Percentiles rank a stretch among this genome's conserved stretches.
phyloP scores from a whole-genome alignment of 257 asterid genomes.

The Datura wrightii region DNA sequence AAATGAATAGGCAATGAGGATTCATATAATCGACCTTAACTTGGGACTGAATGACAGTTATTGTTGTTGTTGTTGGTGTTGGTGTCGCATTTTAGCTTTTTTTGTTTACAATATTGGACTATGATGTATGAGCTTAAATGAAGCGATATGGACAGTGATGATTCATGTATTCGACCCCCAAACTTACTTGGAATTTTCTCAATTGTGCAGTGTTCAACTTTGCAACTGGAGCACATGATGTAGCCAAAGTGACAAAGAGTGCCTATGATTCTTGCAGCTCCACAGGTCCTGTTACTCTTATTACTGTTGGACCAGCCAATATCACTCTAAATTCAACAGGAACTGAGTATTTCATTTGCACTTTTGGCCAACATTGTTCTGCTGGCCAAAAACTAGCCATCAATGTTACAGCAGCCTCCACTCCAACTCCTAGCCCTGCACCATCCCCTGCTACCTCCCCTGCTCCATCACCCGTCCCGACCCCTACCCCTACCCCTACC shows the following conservation, averaged over 20 bases:
- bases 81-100: not conserved
- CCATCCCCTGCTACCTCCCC: conserved; percentile 37
- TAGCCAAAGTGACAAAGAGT: conserved; percentile 57
- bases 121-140: not conserved
- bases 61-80: not conserved
- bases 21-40: not conserved
- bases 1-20: not conserved
- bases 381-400: conserved; percentile 70
- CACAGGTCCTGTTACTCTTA: conserved; percentile 37
- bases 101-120: not conserved
- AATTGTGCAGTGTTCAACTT: conserved; percentile 68
- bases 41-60: not conserved
- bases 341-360: conserved; percentile 54
- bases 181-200: not conserved
- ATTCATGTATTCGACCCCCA: not conserved
- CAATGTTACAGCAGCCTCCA: conserved; percentile 50
- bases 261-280: conserved; percentile 57
- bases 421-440: conserved; percentile 43
- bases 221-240: conserved; percentile 56
- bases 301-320: conserved; percentile 57
- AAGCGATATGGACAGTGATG: not conserved
- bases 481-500: conserved; percentile 28
- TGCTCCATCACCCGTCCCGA: conserved; percentile 1
- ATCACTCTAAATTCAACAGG: conserved; percentile 61
- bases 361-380: conserved; percentile 60